Evolutionary conservation across 2,329 filamentous ascomycete genomes (phyloP).

Genomic region (Helminthosporium solani): DNA sequence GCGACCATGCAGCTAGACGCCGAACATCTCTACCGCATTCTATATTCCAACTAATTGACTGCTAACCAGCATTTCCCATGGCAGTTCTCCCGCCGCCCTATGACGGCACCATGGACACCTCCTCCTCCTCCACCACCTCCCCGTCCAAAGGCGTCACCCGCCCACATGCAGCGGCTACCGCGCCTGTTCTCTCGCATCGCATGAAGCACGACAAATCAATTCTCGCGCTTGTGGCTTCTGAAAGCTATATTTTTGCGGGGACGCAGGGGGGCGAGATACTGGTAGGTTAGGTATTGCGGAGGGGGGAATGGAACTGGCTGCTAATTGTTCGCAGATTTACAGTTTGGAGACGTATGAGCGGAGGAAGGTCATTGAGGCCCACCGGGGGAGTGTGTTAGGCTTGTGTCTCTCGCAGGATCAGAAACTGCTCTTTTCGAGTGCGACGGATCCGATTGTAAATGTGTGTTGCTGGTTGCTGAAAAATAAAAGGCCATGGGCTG

Average conservation of each 20-base stretch:
- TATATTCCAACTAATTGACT: background rate
- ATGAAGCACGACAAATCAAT: slow-evolving; percentile 77
- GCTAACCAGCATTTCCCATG: slow-evolving; percentile 28
- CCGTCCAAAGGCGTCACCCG: too few species aligned
- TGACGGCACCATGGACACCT: slow-evolving; percentile 25
- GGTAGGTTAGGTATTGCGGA: slow-evolving; percentile 43
- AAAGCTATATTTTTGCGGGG: slow-evolving; percentile 82
- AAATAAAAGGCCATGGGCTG: slow-evolving; percentile 3
- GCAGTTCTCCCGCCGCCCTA: slow-evolving; percentile 25
- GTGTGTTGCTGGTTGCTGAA: slow-evolving; percentile 43
- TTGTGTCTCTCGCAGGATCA: slow-evolving; percentile 76
- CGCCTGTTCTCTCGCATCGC: slow-evolving; percentile 70
- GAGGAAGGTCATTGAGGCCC: slow-evolving; percentile 76
- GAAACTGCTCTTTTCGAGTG: slow-evolving; percentile 82
- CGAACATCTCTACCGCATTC: background rate
- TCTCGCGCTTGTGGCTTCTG: slow-evolving; percentile 77
- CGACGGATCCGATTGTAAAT: slow-evolving; percentile 90
- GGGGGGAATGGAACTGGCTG: background rate
- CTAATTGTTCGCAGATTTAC: slow-evolving; percentile 61
- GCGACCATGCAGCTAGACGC: slow-evolving; percentile 22
- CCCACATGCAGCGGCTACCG: slow-evolving; percentile 7
- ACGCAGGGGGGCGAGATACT: slow-evolving; percentile 92
- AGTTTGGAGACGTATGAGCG: slow-evolving; percentile 84
- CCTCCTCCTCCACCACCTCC: too few species aligned
- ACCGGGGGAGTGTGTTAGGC: slow-evolving; percentile 86